These are phyloP conservation scores for Pythium volutum DNA, from an alignment of 352 stramenopile genomes.

Conservation along the genomic window DNA sequence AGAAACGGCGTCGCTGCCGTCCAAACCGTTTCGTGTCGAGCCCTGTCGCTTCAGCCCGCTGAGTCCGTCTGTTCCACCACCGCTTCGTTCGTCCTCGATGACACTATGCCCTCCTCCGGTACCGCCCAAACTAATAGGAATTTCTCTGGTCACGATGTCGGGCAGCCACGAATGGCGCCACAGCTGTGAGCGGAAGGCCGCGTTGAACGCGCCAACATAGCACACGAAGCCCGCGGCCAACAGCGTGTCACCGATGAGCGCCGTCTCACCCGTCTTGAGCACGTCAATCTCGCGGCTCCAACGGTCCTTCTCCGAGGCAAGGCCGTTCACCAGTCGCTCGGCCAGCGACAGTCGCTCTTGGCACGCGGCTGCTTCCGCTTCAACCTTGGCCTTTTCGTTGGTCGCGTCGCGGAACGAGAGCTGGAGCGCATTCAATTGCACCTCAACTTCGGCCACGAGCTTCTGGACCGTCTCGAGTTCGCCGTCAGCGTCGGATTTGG, in stretches of 20 bases:
- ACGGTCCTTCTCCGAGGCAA: conserved; percentile 87
- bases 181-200: conserved; percentile 72
- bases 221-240: conserved; percentile 89
- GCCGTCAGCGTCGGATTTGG: conserved; percentile 75
- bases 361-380: conserved; percentile 83
- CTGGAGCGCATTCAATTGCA: conserved; percentile 75
- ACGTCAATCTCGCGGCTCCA: conserved; percentile 89
- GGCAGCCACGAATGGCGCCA: conserved; percentile 87
- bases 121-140: conserved; percentile 54
- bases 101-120: neutral
- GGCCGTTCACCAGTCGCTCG: conserved; percentile 84
- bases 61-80: neutral
- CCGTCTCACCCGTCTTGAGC: conserved; percentile 62
- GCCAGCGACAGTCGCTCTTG: conserved; percentile 86
- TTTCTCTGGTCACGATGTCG: conserved; percentile 83
- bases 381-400: conserved; percentile 89
- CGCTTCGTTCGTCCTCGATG: neutral
- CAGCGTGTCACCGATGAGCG: conserved; percentile 86
- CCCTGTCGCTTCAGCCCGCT: conserved; percentile 14
- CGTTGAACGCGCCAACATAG: conserved; percentile 92
- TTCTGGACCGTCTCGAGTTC: conserved; percentile 83
- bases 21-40: neutral
- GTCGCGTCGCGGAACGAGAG: conserved; percentile 81
- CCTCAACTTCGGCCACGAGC: conserved; percentile 80
- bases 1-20: neutral